Conservation (phyloP, 2,329 filamentous ascomycete species). For the Diaporthe longicolla region DNA sequence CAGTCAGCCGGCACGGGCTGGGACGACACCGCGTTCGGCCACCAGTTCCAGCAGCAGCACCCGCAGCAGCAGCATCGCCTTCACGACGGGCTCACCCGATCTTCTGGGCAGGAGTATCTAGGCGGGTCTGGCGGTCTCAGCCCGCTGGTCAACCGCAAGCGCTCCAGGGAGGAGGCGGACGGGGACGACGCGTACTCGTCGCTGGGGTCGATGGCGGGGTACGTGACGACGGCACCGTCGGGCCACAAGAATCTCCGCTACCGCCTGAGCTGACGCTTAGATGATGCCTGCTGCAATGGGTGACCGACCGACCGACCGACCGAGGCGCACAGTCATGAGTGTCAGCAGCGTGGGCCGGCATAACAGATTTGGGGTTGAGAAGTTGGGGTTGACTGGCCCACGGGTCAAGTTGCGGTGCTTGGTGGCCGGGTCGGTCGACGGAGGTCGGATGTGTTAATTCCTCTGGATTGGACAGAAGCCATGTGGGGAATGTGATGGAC, state of each 20-base stretch:
- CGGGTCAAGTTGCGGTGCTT: slow-evolving; percentile 4
- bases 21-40: slow-evolving; percentile 31
- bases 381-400: not conserved
- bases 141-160: slow-evolving; percentile 39
- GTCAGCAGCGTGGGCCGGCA: not conserved
- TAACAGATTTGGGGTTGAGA: not conserved
- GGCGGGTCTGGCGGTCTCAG: slow-evolving; percentile 32
- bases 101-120: slow-evolving; percentile 30
- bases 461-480: not conserved
- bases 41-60: slow-evolving; percentile 36
- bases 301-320: not conserved
- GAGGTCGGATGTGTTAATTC: not conserved
- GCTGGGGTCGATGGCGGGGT: slow-evolving; percentile 35
- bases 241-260: slow-evolving; percentile 31
- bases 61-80: slow-evolving; percentile 23
- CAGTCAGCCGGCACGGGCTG: slow-evolving; percentile 29
- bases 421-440: slow-evolving; percentile 23
- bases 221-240: slow-evolving; percentile 15
- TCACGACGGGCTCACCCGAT: slow-evolving; percentile 26
- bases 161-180: slow-evolving; percentile 38
- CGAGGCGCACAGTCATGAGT: not conserved
- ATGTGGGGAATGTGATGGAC: slow-evolving; percentile 23
- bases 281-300: not conserved
- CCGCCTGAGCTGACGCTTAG: slow-evolving; percentile 18
- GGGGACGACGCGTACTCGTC: slow-evolving; percentile 33